Conservation (phyloP, 768 basidiomycete genomes). For the Royoungia palumana region DNA sequence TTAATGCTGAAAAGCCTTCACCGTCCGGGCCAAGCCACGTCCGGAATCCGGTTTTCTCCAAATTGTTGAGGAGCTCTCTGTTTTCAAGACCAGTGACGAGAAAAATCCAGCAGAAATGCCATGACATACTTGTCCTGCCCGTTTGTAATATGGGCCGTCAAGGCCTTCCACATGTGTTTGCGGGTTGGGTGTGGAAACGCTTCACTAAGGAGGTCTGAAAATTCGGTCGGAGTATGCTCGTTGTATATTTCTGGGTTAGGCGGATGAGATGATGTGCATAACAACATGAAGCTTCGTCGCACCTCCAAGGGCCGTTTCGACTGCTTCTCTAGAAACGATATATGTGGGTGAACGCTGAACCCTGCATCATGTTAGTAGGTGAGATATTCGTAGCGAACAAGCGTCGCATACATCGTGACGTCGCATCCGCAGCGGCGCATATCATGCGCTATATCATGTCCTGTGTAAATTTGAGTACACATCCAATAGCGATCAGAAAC, state of each 20-base stretch:
- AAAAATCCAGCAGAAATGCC: not conserved
- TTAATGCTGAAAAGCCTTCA: conserved; percentile 33
- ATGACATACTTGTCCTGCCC: conserved; percentile 23
- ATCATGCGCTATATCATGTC: conserved; percentile 40
- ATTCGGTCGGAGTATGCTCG: conserved; percentile 23
- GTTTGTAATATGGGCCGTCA: conserved; percentile 4
- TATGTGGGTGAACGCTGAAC: conserved; percentile 31
- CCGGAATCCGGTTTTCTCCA: conserved; percentile 37
- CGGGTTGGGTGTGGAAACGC: conserved; percentile 22
- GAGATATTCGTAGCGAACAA: conserved; percentile 22
- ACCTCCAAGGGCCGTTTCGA: conserved; percentile 16
- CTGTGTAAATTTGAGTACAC: conserved; percentile 12
- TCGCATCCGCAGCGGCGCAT: conserved; percentile 27
- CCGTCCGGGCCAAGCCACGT: conserved; percentile 37
- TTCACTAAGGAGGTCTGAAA: conserved; percentile 22
- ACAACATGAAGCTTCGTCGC: not conserved
- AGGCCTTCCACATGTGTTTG: conserved; percentile 12
- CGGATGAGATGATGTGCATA: not conserved
- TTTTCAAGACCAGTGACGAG: not conserved
- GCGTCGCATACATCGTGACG: conserved; percentile 22
- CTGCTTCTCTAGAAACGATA: conserved; percentile 18
- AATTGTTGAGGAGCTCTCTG: conserved; percentile 38
- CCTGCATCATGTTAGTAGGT: conserved; percentile 20
- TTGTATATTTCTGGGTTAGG: conserved; percentile 23
- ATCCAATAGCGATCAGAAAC: conserved; percentile 1